Evolutionary conservation across 306 rosid genomes (phyloP), one percentile per base, ranked within the genome.

Genomic region (Medicago ruthenica): DNA sequence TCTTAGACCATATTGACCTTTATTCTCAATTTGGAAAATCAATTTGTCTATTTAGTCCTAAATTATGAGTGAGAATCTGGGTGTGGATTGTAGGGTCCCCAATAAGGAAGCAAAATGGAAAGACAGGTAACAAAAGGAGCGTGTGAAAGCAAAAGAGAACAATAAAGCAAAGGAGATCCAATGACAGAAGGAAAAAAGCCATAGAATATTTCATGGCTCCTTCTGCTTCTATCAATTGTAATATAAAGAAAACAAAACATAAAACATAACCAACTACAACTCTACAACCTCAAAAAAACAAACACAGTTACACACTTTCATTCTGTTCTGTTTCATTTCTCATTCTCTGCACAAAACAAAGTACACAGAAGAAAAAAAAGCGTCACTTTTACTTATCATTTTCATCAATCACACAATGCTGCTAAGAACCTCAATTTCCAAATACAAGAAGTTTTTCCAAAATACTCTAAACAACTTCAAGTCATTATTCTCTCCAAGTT

Each of bases 401-500:
- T 17, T 61, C 78, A 7, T 63, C 71, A 45, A 53, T 47, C 72
- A 67, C 11, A 71, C 71, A 76, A 92, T 92, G 98, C 16, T 86
- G 82, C 80, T 92, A 20, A 75, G 86, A 81, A 84, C 47, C 48
- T 76, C 98, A 78, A 82, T 94, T 82, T 90, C 88, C 80, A 83
- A 45, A 76, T 88, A 96, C 84, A 92, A 82, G 83, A 88, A 83
- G 83, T 85, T 96, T 80, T 82, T 96, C 79, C 85, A 75, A 37
- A 92, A 80, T 73, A 83, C 90, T 21, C 37, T 90, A 4, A 82
- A 85, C 8, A 87, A 48, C 63, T 74, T 92, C 76, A 96, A 84
- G 85, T 89, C 83, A 50, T 70, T 91, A 73, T 96, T 96, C 85
- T 84, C 89, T 47, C 74, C 68, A 0, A 61, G 65, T 40, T 96